Evolutionary conservation across 306 rosid species (phyloP), one percentile per base, ranked within the genome.

Genomic region (Sicyos edulis): DNA sequence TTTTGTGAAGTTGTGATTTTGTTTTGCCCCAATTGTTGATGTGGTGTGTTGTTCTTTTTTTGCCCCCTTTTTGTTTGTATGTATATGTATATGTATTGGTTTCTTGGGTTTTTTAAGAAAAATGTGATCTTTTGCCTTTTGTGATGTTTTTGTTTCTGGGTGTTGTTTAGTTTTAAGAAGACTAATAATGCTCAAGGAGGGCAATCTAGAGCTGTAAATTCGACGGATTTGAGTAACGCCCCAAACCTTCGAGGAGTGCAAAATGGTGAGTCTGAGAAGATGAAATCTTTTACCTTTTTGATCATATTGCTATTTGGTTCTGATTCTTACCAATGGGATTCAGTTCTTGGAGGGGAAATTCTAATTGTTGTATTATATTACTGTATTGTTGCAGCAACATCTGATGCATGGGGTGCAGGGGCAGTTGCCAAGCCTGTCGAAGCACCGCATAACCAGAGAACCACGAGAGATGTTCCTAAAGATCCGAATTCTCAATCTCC

Each of bases 131-230:
- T 45, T 66, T 24, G 44, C 12, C 49, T 68, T 3, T 49, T 20
- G 8, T 8, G 6, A 40, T 34, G 40, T 29, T 6, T 26, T 47
- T 9, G 63, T 8, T 61, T 72, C 3, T 11, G 79, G 21, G 14
- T 49, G 0, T 47, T 70, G 78, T 51, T 37, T 78, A 95, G 97
- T 86, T 80, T 40, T 55, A 89, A 88, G 86, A 95, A 84, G 96
- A 57, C 81, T 75, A 74, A 81, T 53, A 89, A 85, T 91, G 89
- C 90, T 80, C 96, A 89, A 86, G 97, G 96, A 63, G 96, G 88
- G 79, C 97, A 91, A 78, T 75, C 91, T 57, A 82, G 95, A 89
- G 84, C 74, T 53, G 87, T 77, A 72, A 79, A 82, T 85, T 76
- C 89, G 52, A 42, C 81, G 13, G 96, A 88, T 76, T 79, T 82